Base-by-base conservation (phyloP, 1,139 yeast genomes). In the Sugiyamaella xylanicola region DNA sequence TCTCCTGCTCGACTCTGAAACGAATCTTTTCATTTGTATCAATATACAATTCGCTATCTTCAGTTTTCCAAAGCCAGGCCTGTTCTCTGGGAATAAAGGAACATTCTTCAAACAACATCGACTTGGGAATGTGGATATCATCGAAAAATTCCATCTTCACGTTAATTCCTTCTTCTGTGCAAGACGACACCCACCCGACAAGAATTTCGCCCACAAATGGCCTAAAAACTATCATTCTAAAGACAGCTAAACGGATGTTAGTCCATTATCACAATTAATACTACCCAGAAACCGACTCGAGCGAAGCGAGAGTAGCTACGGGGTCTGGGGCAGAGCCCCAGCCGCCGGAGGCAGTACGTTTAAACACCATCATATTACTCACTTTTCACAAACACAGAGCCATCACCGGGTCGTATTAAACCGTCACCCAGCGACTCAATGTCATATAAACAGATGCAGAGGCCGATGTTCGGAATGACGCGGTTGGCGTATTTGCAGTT, bases 121-220 rank as follows among this genome's bases (percentile, higher is more conserved):
- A 78, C 63, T 85, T 85, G 3, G 98, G 98, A 56, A 93, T 87
- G 70, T 88, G 87, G 21, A 95, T 86, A 68, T 93, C 98, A 69
- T 91, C 93, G 68, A 93, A 93, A 69, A 93, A 88, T 59, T 88
- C 96, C 78, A 90, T 78, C 62, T 85, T 82, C 41, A 89, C 77
- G 67, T 87, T 87, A 59, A 93, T 82, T 0, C 99, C 99, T 57
- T 90, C 95, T 22, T 83, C 81, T 3, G 91, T 82, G 72, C 96
- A 88, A 61, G 90, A 87, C 47, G 91, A 84, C 22, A 93, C 91
- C 92, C 95, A 89, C 1, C 99, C 99, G 0, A 91, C 86, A 39
- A 93, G 72, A n/a, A 92, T 81, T 68, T 93, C 99, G 2, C 99
- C 99, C 1, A 89, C 84, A 71, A 92, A 91, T 0, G 99, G 99